Evolutionary conservation across 257 asterid genomes (phyloP).

Genomic region (Ehretia macrophylla): DNA sequence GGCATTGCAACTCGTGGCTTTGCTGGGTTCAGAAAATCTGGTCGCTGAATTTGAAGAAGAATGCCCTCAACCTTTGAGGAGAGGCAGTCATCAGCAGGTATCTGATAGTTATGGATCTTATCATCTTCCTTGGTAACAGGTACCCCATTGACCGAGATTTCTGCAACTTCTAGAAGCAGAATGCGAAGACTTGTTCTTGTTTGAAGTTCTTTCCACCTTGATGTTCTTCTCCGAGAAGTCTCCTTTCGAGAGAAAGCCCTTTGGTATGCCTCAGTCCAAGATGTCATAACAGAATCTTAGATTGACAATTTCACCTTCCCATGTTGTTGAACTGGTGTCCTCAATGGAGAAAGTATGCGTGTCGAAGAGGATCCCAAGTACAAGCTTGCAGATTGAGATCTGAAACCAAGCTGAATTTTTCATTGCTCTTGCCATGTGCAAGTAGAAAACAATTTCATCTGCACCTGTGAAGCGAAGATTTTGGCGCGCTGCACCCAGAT

Average conservation of each 20-base stretch:
- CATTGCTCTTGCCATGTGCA: slow-evolving; percentile 25
- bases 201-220: slow-evolving; percentile 14
- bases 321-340: no score
- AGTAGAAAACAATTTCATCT: slow-evolving; percentile 23
- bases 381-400: not conserved
- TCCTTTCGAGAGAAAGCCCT: slow-evolving; percentile 7
- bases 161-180: slow-evolving; percentile 10
- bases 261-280: not conserved
- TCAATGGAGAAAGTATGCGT: no score
- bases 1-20: slow-evolving; percentile 15
- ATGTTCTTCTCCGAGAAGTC: slow-evolving; percentile 5
- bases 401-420: slow-evolving; percentile 17
- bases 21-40: slow-evolving; percentile 10
- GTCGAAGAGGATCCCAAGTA: no score
- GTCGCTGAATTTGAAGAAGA: slow-evolving; percentile 13
- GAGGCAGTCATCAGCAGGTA: slow-evolving; percentile 16
- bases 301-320: no score
- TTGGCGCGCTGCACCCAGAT: slow-evolving; percentile 20
- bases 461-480: slow-evolving; percentile 23
- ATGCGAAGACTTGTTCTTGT: slow-evolving; percentile 9
- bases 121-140: slow-evolving; percentile 20
- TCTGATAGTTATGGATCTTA: slow-evolving; percentile 14
- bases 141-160: slow-evolving; percentile 11
- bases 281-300: no score
- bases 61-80: slow-evolving; percentile 13